phyloP scores from a whole-genome alignment of 345 rosid species.

The Populus davidiana region DNA sequence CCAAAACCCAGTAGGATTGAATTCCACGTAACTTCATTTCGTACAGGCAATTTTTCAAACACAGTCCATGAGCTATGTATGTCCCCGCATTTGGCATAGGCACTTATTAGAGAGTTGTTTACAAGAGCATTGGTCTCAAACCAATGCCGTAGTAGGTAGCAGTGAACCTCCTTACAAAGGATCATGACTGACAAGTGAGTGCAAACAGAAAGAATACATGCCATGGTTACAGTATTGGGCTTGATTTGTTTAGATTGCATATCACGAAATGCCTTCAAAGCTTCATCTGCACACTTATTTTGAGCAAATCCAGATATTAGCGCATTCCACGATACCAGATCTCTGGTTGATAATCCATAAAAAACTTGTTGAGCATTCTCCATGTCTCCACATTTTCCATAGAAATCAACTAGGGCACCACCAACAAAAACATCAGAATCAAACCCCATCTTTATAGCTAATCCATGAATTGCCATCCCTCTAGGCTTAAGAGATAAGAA shows the following conservation, averaged over 20 bases:
- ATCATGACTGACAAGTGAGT: conserved; percentile 30
- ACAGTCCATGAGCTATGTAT: conserved; percentile 25
- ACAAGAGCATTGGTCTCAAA: conserved; percentile 29
- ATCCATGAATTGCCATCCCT: conserved; percentile 40
- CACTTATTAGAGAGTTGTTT: conserved; percentile 38
- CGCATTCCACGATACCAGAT: conserved; percentile 47
- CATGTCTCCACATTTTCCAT: conserved; percentile 40
- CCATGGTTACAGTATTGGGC: conserved; percentile 39
- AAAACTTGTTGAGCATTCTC: conserved; percentile 36
- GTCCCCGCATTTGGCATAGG: conserved; percentile 50
- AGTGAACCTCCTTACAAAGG: conserved; percentile 42
- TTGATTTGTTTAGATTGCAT: conserved; percentile 37
- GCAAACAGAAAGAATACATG: conserved; percentile 42
- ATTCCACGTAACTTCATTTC: conserved; percentile 44
- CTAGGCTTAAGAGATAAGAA: conserved; percentile 30
- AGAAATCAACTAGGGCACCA: conserved; percentile 44
- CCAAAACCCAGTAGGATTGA: conserved; percentile 42
- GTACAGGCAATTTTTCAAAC: conserved; percentile 30
- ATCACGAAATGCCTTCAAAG: conserved; percentile 31
- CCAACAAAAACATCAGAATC: conserved; percentile 36
- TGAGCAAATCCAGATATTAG: conserved; percentile 44
- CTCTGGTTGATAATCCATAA: conserved; percentile 25
- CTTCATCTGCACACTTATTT: conserved; percentile 26
- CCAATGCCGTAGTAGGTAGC: conserved; percentile 39
- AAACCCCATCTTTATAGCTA: conserved; percentile 31